Evolutionary conservation across 1,284 basidiomycete species (phyloP), one percentile per base, ranked within the genome.

Genomic region (Sporisorium scitamineum): DNA sequence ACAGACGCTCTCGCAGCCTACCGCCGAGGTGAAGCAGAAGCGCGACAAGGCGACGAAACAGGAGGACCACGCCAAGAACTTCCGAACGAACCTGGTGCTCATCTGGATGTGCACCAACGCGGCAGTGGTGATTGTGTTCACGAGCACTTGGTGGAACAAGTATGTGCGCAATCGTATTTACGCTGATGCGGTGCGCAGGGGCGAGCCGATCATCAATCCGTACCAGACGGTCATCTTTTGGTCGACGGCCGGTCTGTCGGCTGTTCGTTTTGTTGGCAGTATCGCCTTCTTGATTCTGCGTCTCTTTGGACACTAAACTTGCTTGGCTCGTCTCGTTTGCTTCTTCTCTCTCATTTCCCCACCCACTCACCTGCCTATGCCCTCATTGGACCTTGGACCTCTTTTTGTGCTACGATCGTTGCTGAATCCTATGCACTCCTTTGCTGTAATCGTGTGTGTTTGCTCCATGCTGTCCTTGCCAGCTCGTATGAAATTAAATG

Each of bases 81-180:
- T 97, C 78, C 88, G 94, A 70, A 97, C 94, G 16, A 96, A 95
- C 87, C 93, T 95, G n/a, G 87, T 98, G 51, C 88, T 98, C 54
- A 88, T 90, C 3, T 96, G 94, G 91, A 91, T 80, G 51, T 69
- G 82, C 64, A 75, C 76, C 50, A 85, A 85, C 34, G 80, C 76
- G 0, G 67, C 82, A 9, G 76, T 73, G 9, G 69, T 85, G 34
- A 74, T 69, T 18, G 69, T 85, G 32, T 62, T 84, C 20, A 81
- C 76, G 16, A 74, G 79, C 39, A 69, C 61, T 1, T 76, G 73
- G 73, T 76, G 68, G 68, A 70, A 66, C 51, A 48, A 45, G 34
- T 76, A 68, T 37, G 68, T 70, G 42, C 68, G 63, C 37, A 70
- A 68, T 24, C 72, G 68, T 34, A 24, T 76, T n/a, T 67, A 63